A percentile compares a stretch with the other conserved stretches of the same genome.
Conservation (phyloP, 2,329 filamentous ascomycete genomes). For the Ilyonectria mors-panacis region DNA sequence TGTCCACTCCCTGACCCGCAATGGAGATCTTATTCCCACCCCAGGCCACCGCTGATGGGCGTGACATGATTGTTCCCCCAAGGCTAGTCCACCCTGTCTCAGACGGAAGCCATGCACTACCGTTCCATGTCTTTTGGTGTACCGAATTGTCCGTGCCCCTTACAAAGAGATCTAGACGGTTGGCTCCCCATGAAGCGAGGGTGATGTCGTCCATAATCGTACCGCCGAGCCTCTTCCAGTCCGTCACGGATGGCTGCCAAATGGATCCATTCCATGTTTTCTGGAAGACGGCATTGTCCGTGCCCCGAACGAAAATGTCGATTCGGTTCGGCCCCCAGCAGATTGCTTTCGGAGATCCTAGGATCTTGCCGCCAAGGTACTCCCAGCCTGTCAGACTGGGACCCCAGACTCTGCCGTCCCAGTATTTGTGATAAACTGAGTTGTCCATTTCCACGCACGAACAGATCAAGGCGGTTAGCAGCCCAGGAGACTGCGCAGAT, state of each 20-base stretch:
- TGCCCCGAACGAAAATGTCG: slow-evolving; percentile 44
- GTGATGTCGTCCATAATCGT: slow-evolving; percentile 41
- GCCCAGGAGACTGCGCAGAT: slow-evolving; percentile 44
- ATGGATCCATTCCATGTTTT: slow-evolving; percentile 36
- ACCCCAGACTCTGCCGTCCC: slow-evolving; percentile 45
- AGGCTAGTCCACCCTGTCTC: slow-evolving; percentile 5
- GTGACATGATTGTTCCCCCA: background rate
- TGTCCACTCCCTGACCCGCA: background rate
- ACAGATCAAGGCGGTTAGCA: slow-evolving; percentile 47
- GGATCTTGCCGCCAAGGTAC: slow-evolving; percentile 1
- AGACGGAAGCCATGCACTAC: slow-evolving; percentile 43
- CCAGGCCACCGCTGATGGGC: background rate
- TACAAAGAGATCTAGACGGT: slow-evolving; percentile 50
- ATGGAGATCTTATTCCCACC: background rate
- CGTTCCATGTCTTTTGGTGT: slow-evolving; percentile 45
- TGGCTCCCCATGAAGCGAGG: slow-evolving; percentile 43
- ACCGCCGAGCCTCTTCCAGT: slow-evolving; percentile 49
- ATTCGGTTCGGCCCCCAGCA: slow-evolving; percentile 46
- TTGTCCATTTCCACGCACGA: slow-evolving; percentile 49
- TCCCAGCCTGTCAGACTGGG: slow-evolving; percentile 5
- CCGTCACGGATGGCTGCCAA: slow-evolving; percentile 28
- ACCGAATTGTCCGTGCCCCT: slow-evolving; percentile 48
- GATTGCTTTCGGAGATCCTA: slow-evolving; percentile 21
- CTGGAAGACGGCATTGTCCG: slow-evolving; percentile 44
- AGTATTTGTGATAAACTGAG: slow-evolving; percentile 48